These are phyloP conservation scores for Capronia coronata DNA, from an alignment of 2,329 filamentous ascomycete species.

Conservation along the genomic window DNA sequence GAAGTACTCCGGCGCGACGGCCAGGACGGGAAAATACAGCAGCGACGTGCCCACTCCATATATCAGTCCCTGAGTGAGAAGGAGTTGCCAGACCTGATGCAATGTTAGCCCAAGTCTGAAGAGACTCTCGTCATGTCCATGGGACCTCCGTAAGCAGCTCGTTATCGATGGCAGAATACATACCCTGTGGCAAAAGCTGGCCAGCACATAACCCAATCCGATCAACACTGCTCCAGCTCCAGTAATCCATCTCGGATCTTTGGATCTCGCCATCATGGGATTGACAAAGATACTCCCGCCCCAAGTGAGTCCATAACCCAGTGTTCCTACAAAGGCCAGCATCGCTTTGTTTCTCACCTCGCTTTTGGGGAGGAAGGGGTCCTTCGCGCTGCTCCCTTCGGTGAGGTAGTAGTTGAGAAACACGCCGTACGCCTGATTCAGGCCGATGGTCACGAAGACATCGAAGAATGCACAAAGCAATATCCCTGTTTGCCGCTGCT, in stretches of 20 bases:
- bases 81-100: constrained; percentile 53
- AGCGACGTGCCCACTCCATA: constrained; percentile 59
- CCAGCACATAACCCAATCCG: constrained; percentile 41
- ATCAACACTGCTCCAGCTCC: constrained; percentile 39
- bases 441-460: constrained; percentile 45
- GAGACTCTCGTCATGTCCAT: too few relatives aligned
- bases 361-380: constrained; percentile 36
- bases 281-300: constrained; percentile 46
- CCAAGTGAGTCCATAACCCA: constrained; percentile 47
- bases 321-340: constrained; percentile 45
- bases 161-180: too few relatives aligned
- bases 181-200: constrained; percentile 32
- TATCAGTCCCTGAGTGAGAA: constrained; percentile 54
- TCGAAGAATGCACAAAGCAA: constrained; percentile 42
- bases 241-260: constrained; percentile 38
- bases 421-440: constrained; percentile 47
- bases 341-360: constrained; percentile 38
- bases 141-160: too few relatives aligned
- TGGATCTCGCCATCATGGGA: constrained; percentile 42
- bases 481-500: constrained; percentile 40
- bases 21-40: constrained; percentile 51
- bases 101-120: neutral
- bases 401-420: constrained; percentile 46
- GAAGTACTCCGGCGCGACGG: constrained; percentile 58
- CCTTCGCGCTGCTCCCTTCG: constrained; percentile 31